These are phyloP conservation scores for Asclepias syriaca DNA, from an alignment of 257 asterid species.

Conservation along the genomic window DNA sequence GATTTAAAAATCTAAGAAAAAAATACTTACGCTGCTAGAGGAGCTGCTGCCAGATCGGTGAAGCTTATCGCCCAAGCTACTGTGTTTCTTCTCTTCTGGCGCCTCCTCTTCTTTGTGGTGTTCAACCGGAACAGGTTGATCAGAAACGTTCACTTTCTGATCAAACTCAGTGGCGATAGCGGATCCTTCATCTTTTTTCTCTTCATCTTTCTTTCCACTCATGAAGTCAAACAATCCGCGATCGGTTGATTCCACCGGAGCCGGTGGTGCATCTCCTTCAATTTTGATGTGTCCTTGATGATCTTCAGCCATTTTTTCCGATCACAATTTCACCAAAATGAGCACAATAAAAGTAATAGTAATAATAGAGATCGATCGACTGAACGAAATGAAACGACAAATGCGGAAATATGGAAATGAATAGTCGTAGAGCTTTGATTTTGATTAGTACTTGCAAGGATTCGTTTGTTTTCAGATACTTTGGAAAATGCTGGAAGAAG, in stretches of 20 bases:
- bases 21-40: conserved; percentile 74
- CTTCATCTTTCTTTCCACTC: conserved; percentile 44
- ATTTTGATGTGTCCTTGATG: conserved; percentile 21
- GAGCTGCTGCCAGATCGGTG: conserved; percentile 29
- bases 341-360: not conserved
- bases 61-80: conserved; percentile 43
- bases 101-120: conserved; percentile 20
- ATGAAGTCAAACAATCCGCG: conserved; percentile 62
- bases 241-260: conserved; percentile 34
- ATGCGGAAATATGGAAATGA: not conserved
- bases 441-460: not conserved
- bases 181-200: conserved; percentile 25
- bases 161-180: conserved; percentile 41
- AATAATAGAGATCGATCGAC: not conserved
- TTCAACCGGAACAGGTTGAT: conserved; percentile 9
- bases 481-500: not conserved
- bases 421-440: no score
- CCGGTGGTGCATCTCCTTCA: conserved; percentile 18
- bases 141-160: conserved; percentile 52
- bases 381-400: no score
- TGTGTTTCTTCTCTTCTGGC: conserved; percentile 40
- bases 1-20: no score
- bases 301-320: conserved; percentile 49
- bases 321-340: not conserved
- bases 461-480: not conserved